A percentile compares a stretch with the other conserved stretches of the same genome.
These are phyloP conservation scores for Actinidia polygama DNA, from an alignment of 179 eudicot species.

Conservation along the genomic window DNA sequence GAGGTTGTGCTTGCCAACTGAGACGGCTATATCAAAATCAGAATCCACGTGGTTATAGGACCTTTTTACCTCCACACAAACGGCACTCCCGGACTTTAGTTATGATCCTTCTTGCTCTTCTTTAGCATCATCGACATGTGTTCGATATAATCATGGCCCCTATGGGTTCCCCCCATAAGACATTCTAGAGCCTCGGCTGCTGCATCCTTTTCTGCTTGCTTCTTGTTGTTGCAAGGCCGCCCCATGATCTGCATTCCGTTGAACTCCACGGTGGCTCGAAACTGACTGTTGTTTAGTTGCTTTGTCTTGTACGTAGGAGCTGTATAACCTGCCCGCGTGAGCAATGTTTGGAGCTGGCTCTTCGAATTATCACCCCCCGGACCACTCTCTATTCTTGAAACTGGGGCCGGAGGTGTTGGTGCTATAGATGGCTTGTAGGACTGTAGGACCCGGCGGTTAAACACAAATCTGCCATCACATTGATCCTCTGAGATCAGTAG, in stretches of 20 bases:
- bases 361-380: conserved; percentile 82
- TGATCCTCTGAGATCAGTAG: conserved; percentile 54
- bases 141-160: conserved; percentile 49
- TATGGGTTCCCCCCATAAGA: conserved; percentile 58
- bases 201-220: conserved; percentile 75
- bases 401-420: conserved; percentile 29
- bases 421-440: conserved; percentile 37
- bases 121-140: conserved; percentile 69
- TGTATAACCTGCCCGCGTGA: conserved; percentile 56
- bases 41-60: no score
- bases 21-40: not conserved
- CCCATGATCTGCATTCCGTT: conserved; percentile 69
- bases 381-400: conserved; percentile 56
- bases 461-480: conserved; percentile 63
- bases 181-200: conserved; percentile 72
- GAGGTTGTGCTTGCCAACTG: not conserved
- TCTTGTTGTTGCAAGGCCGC: conserved; percentile 62
- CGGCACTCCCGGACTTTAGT: not conserved
- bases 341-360: conserved; percentile 68
- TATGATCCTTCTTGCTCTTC: conserved; percentile 66
- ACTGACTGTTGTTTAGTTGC: conserved; percentile 56
- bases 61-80: not conserved
- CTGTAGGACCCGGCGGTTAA: conserved; percentile 42
- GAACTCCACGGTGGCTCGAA: conserved; percentile 56
- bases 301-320: conserved; percentile 57